Evolutionary conservation across 768 basidiomycete species (phyloP).

Genomic region (Termitomyces sp.): DNA sequence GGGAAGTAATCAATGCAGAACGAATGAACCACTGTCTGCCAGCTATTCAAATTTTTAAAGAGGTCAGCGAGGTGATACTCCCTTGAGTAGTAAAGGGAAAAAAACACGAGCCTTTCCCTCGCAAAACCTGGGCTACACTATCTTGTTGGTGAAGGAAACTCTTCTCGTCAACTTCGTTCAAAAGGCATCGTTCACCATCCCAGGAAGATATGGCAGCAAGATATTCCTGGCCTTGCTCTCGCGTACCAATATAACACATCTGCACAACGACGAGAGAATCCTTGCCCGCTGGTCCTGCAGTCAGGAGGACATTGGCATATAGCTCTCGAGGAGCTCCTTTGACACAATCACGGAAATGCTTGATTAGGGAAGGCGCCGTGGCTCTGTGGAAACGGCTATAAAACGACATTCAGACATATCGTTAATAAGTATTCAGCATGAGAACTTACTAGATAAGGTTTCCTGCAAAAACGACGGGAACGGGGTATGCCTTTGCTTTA

Average conservation of each 20-base stretch:
- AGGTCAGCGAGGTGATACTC: not conserved
- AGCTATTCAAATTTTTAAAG: constrained; percentile 32
- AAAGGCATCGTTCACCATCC: constrained; percentile 80
- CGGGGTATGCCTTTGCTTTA: constrained; percentile 82
- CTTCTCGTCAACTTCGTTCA: constrained; percentile 91
- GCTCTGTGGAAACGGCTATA: constrained; percentile 78
- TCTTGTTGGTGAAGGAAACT: constrained; percentile 88
- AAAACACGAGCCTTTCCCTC: constrained; percentile 62
- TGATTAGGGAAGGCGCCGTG: constrained; percentile 85
- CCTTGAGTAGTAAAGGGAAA: not conserved
- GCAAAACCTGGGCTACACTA: constrained; percentile 84
- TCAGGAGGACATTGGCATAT: constrained; percentile 87
- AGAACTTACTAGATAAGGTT: constrained; percentile 82
- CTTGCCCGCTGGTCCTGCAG: constrained; percentile 80
- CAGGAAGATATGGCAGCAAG: constrained; percentile 80
- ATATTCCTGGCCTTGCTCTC: constrained; percentile 71
- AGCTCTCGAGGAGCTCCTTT: constrained; percentile 84
- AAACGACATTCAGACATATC: not conserved
- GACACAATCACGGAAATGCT: constrained; percentile 90
- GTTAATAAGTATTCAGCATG: not conserved
- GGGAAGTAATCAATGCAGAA: constrained; percentile 73
- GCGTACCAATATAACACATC: constrained; percentile 82
- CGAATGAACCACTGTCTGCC: constrained; percentile 91
- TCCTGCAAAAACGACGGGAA: constrained; percentile 88
- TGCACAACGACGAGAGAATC: constrained; percentile 89